These are phyloP conservation scores for Arachis hypogaea DNA, from an alignment of 306 rosid species.

Conservation along the genomic window DNA sequence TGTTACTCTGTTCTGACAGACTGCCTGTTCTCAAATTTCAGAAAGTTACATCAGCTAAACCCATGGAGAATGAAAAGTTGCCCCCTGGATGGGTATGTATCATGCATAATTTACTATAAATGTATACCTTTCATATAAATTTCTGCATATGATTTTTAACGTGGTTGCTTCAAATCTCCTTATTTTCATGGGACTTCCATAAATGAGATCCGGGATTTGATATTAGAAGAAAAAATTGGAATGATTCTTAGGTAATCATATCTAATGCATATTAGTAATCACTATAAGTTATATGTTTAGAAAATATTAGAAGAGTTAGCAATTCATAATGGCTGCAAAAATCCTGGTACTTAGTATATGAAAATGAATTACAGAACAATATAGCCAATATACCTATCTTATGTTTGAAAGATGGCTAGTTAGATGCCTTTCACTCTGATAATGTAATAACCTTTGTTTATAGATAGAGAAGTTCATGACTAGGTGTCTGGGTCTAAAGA, in stretches of 20 bases:
- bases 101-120: conserved; percentile 42
- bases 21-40: conserved; percentile 51
- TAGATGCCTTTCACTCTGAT: conserved; percentile 20
- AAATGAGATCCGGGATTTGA: conserved; percentile 1
- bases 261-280: conserved; percentile 22
- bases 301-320: background rate
- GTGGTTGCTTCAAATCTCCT: conserved; percentile 7
- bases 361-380: background rate
- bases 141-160: conserved; percentile 13
- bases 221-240: background rate
- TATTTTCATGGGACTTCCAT: background rate
- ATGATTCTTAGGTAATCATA: conserved; percentile 10
- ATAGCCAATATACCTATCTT: background rate
- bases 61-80: conserved; percentile 49
- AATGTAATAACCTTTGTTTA: conserved; percentile 16
- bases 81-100: conserved; percentile 85
- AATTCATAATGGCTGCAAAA: conserved; percentile 1
- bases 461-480: conserved; percentile 20
- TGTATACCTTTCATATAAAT: conserved; percentile 19
- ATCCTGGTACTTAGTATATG: conserved; percentile 5
- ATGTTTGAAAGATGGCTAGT: conserved; percentile 8
- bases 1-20: conserved; percentile 31
- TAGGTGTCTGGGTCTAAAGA: conserved; percentile 21
- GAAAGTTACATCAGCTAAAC: conserved; percentile 57
- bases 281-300: conserved; percentile 14